phyloP scores from a whole-genome alignment of 345 rosid species.

The Noccaea bulbosa region DNA sequence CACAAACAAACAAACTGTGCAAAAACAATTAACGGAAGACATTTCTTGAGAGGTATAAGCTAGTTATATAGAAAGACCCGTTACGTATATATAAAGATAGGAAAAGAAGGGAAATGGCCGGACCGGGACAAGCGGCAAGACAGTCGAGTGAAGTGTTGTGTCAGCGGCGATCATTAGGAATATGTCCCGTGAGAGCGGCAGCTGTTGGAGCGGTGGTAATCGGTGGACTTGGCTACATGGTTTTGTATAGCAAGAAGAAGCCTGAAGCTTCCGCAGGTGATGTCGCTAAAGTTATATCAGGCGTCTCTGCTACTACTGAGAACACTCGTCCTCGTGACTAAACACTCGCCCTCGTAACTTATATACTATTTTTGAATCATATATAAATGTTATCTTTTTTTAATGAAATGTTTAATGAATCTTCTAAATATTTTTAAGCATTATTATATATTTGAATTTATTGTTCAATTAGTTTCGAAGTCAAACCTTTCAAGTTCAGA shows the following conservation, averaged over 20 bases:
- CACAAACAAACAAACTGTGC: no score
- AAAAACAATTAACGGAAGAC: conserved; percentile 1
- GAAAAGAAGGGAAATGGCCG: conserved; percentile 35
- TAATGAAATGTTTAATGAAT: background rate
- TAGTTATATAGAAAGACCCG: background rate
- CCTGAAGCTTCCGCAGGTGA: conserved; percentile 62
- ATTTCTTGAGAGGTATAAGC: conserved; percentile 6
- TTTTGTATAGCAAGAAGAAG: conserved; percentile 54
- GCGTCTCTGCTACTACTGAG: conserved; percentile 45
- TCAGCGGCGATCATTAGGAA: conserved; percentile 33
- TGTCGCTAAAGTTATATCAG: conserved; percentile 66
- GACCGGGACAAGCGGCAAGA: conserved; percentile 45
- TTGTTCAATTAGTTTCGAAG: background rate
- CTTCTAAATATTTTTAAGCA: background rate
- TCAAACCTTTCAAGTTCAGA: background rate
- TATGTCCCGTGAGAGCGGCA: conserved; percentile 55
- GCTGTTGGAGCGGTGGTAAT: conserved; percentile 48
- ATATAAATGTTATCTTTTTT: no score
- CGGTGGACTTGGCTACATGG: conserved; percentile 55
- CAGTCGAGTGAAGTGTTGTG: conserved; percentile 44
- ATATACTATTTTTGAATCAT: no score
- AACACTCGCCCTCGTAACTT: no score
- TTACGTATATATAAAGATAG: background rate
- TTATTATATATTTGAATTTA: background rate
- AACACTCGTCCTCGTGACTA: conserved; percentile 51